phyloP scores from a whole-genome alignment of 495 filamentous ascomycete species.

The Hypomontagnella monticulosa region DNA sequence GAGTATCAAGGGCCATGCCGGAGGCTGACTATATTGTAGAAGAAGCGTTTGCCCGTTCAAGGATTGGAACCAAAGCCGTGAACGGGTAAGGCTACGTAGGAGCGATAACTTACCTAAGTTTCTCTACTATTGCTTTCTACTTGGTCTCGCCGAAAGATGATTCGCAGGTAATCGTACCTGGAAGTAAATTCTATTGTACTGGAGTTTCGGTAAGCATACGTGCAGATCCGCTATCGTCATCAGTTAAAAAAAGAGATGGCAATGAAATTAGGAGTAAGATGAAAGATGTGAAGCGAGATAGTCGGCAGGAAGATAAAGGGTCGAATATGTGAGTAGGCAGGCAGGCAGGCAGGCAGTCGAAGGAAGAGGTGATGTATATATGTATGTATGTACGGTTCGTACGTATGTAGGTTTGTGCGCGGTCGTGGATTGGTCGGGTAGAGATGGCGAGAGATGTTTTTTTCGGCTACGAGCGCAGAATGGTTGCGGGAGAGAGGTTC shows the following conservation, averaged over 20 bases:
- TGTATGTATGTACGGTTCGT: constrained; percentile 23
- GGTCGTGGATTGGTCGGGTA: constrained; percentile 28
- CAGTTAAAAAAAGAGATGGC: constrained; percentile 7
- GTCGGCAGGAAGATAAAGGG: constrained; percentile 23
- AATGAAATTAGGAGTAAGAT: constrained; percentile 1
- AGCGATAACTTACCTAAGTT: constrained; percentile 23
- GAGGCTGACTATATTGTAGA: constrained; percentile 11
- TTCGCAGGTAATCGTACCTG: constrained; percentile 3
- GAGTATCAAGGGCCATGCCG: not conserved
- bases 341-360: constrained; percentile 26
- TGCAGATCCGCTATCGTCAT: constrained; percentile 22
- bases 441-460: constrained; percentile 12
- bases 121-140: constrained; percentile 12
- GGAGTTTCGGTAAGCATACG: constrained; percentile 19
- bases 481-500: not conserved
- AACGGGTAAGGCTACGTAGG: constrained; percentile 16
- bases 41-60: not conserved
- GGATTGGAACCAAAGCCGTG: not conserved
- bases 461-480: constrained; percentile 24
- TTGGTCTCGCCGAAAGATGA: constrained; percentile 1
- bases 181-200: constrained; percentile 10
- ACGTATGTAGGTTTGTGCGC: constrained; percentile 31
- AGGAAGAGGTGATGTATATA: constrained; percentile 31
- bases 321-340: not conserved
- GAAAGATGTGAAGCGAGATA: constrained; percentile 4